Conservation (phyloP, 2,329 filamentous ascomycete species). For the Sporothrix protearum region DNA sequence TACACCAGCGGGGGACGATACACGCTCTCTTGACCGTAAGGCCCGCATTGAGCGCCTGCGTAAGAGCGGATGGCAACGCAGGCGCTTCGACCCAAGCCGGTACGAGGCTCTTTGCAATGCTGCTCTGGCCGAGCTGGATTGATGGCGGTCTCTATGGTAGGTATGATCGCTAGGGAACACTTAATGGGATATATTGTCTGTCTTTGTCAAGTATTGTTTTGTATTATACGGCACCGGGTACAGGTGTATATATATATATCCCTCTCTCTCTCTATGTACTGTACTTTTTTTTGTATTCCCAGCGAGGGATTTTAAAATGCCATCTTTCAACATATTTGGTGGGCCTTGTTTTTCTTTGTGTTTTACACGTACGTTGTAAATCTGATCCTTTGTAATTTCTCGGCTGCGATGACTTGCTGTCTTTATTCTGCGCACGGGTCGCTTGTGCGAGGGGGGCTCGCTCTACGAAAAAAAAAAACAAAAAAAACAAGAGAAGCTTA, state of each 20-base stretch:
- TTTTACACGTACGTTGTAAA: not conserved
- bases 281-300: not conserved
- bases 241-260: not conserved
- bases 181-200: not conserved
- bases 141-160: constrained; percentile 3
- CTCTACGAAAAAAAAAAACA: no score
- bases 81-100: constrained; percentile 51
- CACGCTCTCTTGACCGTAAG: constrained; percentile 43
- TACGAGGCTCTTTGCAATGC: constrained; percentile 53
- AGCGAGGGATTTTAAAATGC: not conserved
- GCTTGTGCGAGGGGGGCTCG: no score
- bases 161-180: not conserved
- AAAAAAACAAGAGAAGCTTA: no score
- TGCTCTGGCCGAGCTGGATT: constrained; percentile 49
- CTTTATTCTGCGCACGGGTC: no score
- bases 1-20: constrained; percentile 35
- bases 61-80: constrained; percentile 53
- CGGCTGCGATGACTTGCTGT: no score
- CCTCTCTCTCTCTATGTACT: no score
- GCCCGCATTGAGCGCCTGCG: constrained; percentile 54
- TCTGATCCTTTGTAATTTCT: no score
- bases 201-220: not conserved
- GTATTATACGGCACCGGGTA: not conserved
- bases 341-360: not conserved
- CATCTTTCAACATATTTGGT: not conserved